phyloP scores from a whole-genome alignment of 2,329 filamentous ascomycete genomes.

The Orbilia javanica region DNA sequence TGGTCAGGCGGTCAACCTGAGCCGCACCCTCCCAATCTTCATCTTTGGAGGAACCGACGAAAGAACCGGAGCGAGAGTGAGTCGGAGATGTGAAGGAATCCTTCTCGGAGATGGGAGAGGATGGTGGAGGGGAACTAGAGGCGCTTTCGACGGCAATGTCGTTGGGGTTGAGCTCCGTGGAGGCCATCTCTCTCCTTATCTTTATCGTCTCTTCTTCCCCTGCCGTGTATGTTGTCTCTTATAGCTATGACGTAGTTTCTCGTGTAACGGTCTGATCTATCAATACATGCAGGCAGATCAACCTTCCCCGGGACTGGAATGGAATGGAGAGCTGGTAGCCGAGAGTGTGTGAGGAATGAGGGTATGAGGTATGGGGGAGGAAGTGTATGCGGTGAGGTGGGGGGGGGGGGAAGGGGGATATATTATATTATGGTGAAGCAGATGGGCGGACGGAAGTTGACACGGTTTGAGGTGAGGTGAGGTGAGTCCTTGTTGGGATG shows the following conservation, averaged over 20 bases:
- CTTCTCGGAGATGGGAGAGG: constrained; percentile 47
- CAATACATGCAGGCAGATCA: background rate
- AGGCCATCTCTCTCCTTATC: constrained; percentile 28
- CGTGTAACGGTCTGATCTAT: background rate
- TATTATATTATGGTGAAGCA: background rate
- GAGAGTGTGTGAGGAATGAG: background rate
- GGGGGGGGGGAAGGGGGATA: background rate
- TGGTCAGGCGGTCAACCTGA: constrained; percentile 86
- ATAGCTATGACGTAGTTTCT: background rate
- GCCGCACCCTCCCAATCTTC: constrained; percentile 64
- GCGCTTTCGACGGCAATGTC: constrained; percentile 49
- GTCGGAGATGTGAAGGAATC: constrained; percentile 47
- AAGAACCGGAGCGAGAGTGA: constrained; percentile 49
- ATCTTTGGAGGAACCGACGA: constrained; percentile 51
- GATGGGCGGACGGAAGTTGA: constrained; percentile 4
- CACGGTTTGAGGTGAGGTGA: background rate
- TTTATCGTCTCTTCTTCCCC: too few species aligned
- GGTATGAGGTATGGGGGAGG: background rate
- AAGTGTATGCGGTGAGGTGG: too few species aligned
- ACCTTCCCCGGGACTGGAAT: background rate
- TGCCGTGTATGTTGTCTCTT: background rate
- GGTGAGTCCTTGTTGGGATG: background rate
- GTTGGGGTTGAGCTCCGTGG: constrained; percentile 34
- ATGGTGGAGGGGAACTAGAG: constrained; percentile 52
- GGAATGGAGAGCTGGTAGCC: background rate